These are phyloP conservation scores for Candida xyloterini DNA, from an alignment of 805 yeast genomes.

Conservation along the genomic window DNA sequence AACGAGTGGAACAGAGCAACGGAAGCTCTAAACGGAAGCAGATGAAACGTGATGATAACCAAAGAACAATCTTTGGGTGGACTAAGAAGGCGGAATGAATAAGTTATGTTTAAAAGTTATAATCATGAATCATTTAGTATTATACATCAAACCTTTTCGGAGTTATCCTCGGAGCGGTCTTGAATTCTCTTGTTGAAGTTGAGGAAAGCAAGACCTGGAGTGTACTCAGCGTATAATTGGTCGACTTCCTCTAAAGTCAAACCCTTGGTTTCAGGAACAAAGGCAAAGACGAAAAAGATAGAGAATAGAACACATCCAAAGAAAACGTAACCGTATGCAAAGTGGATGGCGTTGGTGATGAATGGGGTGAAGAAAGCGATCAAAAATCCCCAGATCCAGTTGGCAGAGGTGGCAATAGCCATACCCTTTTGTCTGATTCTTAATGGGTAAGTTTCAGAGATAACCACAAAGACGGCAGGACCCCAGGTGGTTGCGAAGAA, in stretches of 20 bases:
- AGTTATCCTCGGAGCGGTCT: not conserved
- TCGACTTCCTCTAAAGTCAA: slow-evolving; percentile 55
- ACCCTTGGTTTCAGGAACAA: slow-evolving; percentile 55
- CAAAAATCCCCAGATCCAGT: slow-evolving; percentile 62
- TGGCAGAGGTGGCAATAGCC: slow-evolving; percentile 62
- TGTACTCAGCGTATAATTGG: slow-evolving; percentile 41
- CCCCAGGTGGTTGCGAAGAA: slow-evolving; percentile 78
- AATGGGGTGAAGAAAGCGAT: slow-evolving; percentile 59
- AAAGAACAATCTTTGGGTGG: slow-evolving; percentile 5
- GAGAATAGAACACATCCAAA: slow-evolving; percentile 54
- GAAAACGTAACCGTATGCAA: slow-evolving; percentile 57
- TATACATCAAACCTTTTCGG: slow-evolving; percentile 2
- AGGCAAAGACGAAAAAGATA: slow-evolving; percentile 51
- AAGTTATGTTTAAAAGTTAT: not conserved
- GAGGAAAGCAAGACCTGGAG: slow-evolving; percentile 32
- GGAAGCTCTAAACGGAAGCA: not conserved
- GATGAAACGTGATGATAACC: slow-evolving; percentile 2
- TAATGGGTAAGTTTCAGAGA: slow-evolving; percentile 66
- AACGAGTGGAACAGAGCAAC: not conserved
- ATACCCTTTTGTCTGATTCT: slow-evolving; percentile 61
- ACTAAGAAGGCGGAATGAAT: slow-evolving; percentile 2
- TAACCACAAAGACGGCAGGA: slow-evolving; percentile 63
- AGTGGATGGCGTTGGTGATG: slow-evolving; percentile 51
- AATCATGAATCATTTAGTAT: slow-evolving; percentile 4
- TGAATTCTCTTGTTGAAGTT: slow-evolving; percentile 23